Conservation (phyloP, 352 stramenopile species). For the Pythium vanterpoolii region DNA sequence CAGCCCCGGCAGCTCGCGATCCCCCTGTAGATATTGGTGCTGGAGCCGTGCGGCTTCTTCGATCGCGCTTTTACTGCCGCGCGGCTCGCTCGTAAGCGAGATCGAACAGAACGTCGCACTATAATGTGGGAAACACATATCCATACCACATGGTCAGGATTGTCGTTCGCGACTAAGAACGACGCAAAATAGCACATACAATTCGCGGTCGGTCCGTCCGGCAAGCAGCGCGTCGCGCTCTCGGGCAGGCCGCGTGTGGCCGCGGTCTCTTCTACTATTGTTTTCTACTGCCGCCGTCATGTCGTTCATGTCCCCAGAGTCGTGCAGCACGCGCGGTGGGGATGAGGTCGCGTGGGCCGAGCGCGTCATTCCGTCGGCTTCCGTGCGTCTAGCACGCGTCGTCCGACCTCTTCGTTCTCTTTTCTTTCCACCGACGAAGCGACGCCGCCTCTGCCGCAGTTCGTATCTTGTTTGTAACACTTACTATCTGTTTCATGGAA, state of each 20-base stretch:
- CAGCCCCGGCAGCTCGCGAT: slow-evolving; percentile 9
- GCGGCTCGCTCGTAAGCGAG: slow-evolving; percentile 48
- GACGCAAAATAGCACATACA: slow-evolving; percentile 8
- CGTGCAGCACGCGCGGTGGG: slow-evolving; percentile 19
- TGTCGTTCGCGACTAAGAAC: background rate
- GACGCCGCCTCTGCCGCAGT: slow-evolving; percentile 12
- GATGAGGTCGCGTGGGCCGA: slow-evolving; percentile 19
- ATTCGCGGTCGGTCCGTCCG: slow-evolving; percentile 15
- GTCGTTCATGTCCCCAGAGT: background rate
- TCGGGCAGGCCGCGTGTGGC: background rate
- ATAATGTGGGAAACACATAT: no score
- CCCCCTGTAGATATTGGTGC: slow-evolving; percentile 22
- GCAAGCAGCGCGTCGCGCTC: slow-evolving; percentile 17
- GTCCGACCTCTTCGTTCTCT: background rate
- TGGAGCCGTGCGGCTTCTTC: slow-evolving; percentile 34
- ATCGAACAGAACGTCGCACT: slow-evolving; percentile 65
- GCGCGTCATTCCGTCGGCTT: slow-evolving; percentile 5
- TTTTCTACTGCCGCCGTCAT: background rate
- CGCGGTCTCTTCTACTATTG: background rate
- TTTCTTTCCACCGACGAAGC: slow-evolving; percentile 2
- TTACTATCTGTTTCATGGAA: background rate
- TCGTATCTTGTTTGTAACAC: slow-evolving; percentile 17
- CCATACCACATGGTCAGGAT: background rate
- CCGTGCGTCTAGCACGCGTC: background rate
- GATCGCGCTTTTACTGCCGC: slow-evolving; percentile 32